A percentile compares a stretch with the other conserved stretches of the same genome.
phyloP scores from a whole-genome alignment of 768 basidiomycete genomes.

The Symmetrospora coprosmae region DNA sequence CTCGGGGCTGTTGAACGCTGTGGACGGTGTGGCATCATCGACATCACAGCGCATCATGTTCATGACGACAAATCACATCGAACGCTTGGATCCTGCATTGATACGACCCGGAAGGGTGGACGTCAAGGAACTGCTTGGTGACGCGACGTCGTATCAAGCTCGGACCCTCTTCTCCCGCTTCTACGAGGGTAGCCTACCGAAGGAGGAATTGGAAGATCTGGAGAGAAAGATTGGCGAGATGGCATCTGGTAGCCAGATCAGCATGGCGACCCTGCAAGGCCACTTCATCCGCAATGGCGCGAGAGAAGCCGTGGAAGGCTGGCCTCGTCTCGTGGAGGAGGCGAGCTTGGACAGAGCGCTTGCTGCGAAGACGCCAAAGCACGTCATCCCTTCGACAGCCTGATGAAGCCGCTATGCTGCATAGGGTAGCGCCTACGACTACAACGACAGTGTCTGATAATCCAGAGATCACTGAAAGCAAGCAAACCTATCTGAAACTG shows the following conservation, averaged over 20 bases:
- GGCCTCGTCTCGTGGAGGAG: slow-evolving; percentile 28
- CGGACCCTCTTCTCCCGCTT: slow-evolving; percentile 64
- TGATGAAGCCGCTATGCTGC: background rate
- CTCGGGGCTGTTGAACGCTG: slow-evolving; percentile 88
- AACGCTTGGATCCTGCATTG: slow-evolving; percentile 77
- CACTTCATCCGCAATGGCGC: slow-evolving; percentile 62
- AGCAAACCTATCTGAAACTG: too few species aligned
- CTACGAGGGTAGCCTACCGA: slow-evolving; percentile 47
- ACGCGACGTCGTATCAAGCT: slow-evolving; percentile 71
- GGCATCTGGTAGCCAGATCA: slow-evolving; percentile 49
- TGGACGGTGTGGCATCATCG: slow-evolving; percentile 93
- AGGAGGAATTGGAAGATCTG: slow-evolving; percentile 41
- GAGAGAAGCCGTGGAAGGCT: slow-evolving; percentile 32
- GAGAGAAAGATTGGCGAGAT: slow-evolving; percentile 46
- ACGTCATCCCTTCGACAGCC: background rate
- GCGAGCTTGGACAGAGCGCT: background rate
- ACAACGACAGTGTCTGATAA: background rate
- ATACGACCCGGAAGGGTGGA: slow-evolving; percentile 94
- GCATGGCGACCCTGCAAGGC: slow-evolving; percentile 94
- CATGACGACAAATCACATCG: slow-evolving; percentile 95
- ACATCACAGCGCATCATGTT: slow-evolving; percentile 89
- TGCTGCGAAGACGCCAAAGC: background rate
- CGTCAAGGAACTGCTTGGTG: slow-evolving; percentile 63
- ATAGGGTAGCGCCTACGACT: background rate
- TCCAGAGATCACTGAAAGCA: background rate